phyloP scores from a whole-genome alignment of 2,329 filamentous ascomycete species.

The Dactylella cylindrospora region DNA sequence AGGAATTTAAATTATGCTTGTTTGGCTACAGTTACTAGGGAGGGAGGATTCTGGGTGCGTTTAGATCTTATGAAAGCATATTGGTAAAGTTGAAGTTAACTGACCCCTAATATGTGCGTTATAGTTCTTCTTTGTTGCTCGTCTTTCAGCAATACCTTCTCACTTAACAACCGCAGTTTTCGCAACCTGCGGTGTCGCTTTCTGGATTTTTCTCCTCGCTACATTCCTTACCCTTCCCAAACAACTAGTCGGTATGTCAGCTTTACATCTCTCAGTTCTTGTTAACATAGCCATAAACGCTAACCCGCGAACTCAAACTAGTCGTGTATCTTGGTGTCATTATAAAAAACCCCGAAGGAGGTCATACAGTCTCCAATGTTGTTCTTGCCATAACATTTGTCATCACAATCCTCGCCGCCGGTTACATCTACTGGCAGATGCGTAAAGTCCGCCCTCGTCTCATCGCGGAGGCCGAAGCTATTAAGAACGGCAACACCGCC shows the following conservation, averaged over 20 bases:
- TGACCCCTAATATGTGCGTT: background rate
- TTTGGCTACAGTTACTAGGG: conserved; percentile 53
- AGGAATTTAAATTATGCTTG: conserved; percentile 54
- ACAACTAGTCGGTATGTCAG: conserved; percentile 51
- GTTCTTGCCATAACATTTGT: conserved; percentile 51
- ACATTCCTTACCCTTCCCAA: conserved; percentile 54
- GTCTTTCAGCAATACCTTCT: conserved; percentile 54
- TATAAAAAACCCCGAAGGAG: conserved; percentile 30
- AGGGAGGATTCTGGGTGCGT: conserved; percentile 53
- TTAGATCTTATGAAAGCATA: background rate
- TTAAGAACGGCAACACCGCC: conserved; percentile 8
- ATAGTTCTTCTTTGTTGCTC: conserved; percentile 53
- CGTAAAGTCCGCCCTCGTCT: conserved; percentile 42
- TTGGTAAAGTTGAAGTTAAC: background rate
- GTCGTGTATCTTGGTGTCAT: conserved; percentile 55
- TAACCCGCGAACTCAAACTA: background rate
- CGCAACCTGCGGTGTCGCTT: conserved; percentile 54
- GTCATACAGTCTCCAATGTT: conserved; percentile 50
- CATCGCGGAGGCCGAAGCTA: conserved; percentile 31
- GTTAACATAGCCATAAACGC: background rate
- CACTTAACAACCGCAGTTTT: conserved; percentile 55
- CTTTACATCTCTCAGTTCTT: background rate
- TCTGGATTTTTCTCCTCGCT: conserved; percentile 54
- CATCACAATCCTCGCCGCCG: conserved; percentile 52
- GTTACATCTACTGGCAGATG: conserved; percentile 54